Percentiles rank a stretch among this genome's conserved stretches.
Conservation (phyloP, 345 rosid species). For the Gossypium turneri region DNA sequence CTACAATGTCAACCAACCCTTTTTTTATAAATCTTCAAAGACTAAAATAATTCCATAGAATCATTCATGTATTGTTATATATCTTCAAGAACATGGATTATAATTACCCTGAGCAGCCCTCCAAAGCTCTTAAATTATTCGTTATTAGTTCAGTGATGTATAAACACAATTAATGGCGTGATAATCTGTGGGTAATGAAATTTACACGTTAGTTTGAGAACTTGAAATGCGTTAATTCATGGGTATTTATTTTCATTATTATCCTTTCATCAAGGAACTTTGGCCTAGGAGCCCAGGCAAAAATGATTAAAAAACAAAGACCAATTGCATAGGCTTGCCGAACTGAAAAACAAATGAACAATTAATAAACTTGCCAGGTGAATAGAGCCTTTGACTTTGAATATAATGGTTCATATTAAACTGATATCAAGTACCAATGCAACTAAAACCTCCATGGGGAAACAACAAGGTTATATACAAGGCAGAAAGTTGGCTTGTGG, state of each 20-base stretch:
- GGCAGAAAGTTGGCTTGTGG: background rate
- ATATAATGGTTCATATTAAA: background rate
- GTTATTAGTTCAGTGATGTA: background rate
- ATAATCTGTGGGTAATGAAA: background rate
- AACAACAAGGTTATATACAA: background rate
- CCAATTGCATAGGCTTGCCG: background rate
- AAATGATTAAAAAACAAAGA: background rate
- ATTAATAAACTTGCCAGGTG: background rate
- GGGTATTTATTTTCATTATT: background rate
- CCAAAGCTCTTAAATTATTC: background rate
- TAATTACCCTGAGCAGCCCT: background rate
- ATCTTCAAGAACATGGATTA: background rate
- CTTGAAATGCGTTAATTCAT: background rate
- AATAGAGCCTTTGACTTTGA: background rate
- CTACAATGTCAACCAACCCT: slow-evolving; percentile 20
- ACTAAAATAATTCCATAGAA: slow-evolving; percentile 13
- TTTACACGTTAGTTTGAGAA: background rate
- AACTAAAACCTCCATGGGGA: background rate
- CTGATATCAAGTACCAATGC: background rate
- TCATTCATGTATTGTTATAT: slow-evolving; percentile 7
- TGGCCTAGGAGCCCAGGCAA: background rate
- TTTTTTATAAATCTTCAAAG: background rate
- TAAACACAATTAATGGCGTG: background rate
- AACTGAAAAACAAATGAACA: background rate
- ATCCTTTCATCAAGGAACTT: background rate